Base-by-base conservation (phyloP, 139 green algal genomes). In the Haematococcus lacustris region DNA sequence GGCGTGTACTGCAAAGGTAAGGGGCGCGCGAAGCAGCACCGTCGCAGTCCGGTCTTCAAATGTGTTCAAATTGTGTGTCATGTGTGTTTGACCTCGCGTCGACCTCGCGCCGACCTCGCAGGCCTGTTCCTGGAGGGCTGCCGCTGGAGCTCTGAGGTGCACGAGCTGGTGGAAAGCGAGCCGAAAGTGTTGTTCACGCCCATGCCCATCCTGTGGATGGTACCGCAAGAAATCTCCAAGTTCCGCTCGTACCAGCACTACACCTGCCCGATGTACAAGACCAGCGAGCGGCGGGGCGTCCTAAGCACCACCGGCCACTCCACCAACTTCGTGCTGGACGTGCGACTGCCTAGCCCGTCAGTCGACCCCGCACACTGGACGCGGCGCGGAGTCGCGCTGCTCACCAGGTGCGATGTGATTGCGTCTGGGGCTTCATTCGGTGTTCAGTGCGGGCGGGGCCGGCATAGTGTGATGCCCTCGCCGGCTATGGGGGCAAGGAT, bases 321-420 rank as follows among this genome's bases (percentile, higher is more conserved):
- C 25, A 96, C 90, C 37, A 96, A 96, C 80, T 96, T 96, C 71
- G 80, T 96, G 69, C 80, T 90, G 74, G 84, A 88, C 51, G 83
- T 96, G 26, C 67, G 83, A 38, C 41, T 96, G 69, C 86, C 90
- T 3, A 85, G 67, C 6, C 70, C 53, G 26, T 43, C 75, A 53
- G 67, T 77, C 30, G 30, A 21, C 9, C 53, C 75, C n/a, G 71
- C 77, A 32, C 88, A 93, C 83, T 96, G 90, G 90, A 91, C 77
- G 6, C 87, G 87, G 78, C 64, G 90, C 0, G 90, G 89, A 1
- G 89, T 92, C 17, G 83, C 82, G 9, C 70, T 94, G 77, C 72
- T 94, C 17, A 87, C 81, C 1, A 81, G 73, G 53, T 64, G 53
- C n/a, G n/a, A n/a, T n/a, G n/a, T n/a, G n/a, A n/a, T n/a, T n/a